Evolutionary conservation across 768 basidiomycete genomes (phyloP).

Genomic region (Tylopilus plumbeoviolaceoides): DNA sequence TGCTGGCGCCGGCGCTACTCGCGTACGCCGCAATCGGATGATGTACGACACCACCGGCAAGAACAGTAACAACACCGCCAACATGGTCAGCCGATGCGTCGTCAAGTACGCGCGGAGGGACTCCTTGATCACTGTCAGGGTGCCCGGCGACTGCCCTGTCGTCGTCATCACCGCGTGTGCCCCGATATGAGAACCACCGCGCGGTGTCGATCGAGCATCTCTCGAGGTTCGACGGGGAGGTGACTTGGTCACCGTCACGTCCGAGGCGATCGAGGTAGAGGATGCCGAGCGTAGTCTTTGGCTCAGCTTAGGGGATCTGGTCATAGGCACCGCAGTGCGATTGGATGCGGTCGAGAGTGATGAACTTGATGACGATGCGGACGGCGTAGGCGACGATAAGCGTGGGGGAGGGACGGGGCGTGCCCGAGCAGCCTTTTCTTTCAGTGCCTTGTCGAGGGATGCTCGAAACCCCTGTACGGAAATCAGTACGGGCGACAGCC

Average conservation of each 20-base stretch:
- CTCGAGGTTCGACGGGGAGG: slow-evolving; percentile 6
- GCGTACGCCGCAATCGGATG: slow-evolving; percentile 48
- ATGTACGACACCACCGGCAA: slow-evolving; percentile 43
- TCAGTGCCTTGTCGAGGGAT: slow-evolving; percentile 28
- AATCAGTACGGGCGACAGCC: slow-evolving; percentile 4
- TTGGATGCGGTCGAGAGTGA: slow-evolving; percentile 71
- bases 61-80: slow-evolving; percentile 39
- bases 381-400: slow-evolving; percentile 47
- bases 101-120: slow-evolving; percentile 47
- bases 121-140: slow-evolving; percentile 44
- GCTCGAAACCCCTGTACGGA: slow-evolving; percentile 31
- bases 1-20: slow-evolving; percentile 15
- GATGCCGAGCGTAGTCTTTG: slow-evolving; percentile 17
- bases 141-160: slow-evolving; percentile 17
- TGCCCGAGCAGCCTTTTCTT: slow-evolving; percentile 17
- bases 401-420: slow-evolving; percentile 27
- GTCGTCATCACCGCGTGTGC: slow-evolving; percentile 8
- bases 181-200: slow-evolving; percentile 13
- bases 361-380: slow-evolving; percentile 56
- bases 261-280: slow-evolving; percentile 23
- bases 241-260: slow-evolving; percentile 24
- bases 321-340: slow-evolving; percentile 60
- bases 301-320: slow-evolving; percentile 9
- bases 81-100: slow-evolving; percentile 43
- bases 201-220: slow-evolving; percentile 6